Conservation (phyloP, 139 green algal genomes). For the Marvania coccoides region DNA sequence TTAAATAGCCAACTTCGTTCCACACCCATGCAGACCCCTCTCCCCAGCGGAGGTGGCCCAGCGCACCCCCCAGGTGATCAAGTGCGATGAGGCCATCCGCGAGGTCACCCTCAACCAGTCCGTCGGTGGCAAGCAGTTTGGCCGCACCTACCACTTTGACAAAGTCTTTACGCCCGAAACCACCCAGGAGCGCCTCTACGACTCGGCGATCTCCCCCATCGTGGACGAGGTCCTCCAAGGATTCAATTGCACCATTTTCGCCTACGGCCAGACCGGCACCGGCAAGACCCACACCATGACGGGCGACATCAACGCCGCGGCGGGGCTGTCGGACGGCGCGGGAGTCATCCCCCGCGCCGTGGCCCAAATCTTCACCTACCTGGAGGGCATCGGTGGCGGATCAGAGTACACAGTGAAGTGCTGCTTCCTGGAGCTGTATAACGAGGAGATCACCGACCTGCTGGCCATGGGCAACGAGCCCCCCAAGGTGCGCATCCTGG, state of each 20-base stretch:
- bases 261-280: conserved; percentile 91
- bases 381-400: conserved; percentile 53
- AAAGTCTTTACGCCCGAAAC: conserved; percentile 83
- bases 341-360: conserved; percentile 94
- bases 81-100: conserved; percentile 64
- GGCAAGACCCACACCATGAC: conserved; percentile 98
- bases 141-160: conserved; percentile 90
- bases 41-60: conserved; percentile 66
- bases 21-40: conserved; percentile 43
- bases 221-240: conserved; percentile 92
- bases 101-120: conserved; percentile 79
- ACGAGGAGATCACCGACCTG: conserved; percentile 98
- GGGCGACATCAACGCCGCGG: conserved; percentile 58
- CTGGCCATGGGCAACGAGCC: conserved; percentile 45
- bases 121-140: conserved; percentile 64
- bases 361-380: conserved; percentile 86
- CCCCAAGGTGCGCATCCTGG: conserved; percentile 61
- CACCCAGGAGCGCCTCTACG: conserved; percentile 80
- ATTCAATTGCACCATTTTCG: conserved; percentile 90
- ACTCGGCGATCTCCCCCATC: conserved; percentile 76
- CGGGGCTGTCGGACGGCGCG: conserved; percentile 42
- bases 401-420: conserved; percentile 62
- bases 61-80: conserved; percentile 63
- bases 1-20: neutral
- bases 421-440: conserved; percentile 98